Percentiles rank a stretch among this genome's conserved stretches.
These are phyloP conservation scores for Chaetothyriales sp. DNA, from an alignment of 2,329 filamentous ascomycete genomes.

Conservation along the genomic window DNA sequence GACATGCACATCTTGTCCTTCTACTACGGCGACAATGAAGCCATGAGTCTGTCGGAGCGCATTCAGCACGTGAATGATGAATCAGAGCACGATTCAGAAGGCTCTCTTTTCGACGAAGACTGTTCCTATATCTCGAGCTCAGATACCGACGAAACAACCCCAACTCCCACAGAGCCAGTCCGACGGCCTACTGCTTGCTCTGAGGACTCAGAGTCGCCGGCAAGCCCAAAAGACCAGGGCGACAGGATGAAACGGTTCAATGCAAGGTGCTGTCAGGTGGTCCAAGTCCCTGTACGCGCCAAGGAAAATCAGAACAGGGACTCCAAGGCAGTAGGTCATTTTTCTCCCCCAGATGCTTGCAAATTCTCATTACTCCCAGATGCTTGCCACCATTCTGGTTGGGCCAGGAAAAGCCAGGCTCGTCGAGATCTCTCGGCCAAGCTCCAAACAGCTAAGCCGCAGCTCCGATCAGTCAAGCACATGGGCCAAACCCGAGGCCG, in stretches of 20 bases:
- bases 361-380: slow-evolving; percentile 5
- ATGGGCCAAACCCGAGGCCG: neutral
- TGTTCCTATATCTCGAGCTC: slow-evolving; percentile 6
- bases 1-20: slow-evolving; percentile 14
- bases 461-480: neutral
- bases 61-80: neutral
- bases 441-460: slow-evolving; percentile 3
- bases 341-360: neutral
- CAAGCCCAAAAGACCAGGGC: slow-evolving; percentile 9
- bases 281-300: slow-evolving; percentile 6
- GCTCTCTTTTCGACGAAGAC: neutral
- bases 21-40: slow-evolving; percentile 7
- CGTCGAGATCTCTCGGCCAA: slow-evolving; percentile 15
- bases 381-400: slow-evolving; percentile 13
- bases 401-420: slow-evolving; percentile 16
- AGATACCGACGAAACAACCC: slow-evolving; percentile 6
- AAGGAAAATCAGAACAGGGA: neutral
- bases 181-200: slow-evolving; percentile 2
- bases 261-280: slow-evolving; percentile 11
- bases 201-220: slow-evolving; percentile 13
- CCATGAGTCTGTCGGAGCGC: neutral
- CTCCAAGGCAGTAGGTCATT: neutral
- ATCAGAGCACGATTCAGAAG: neutral
- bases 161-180: slow-evolving; percentile 5
- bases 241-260: slow-evolving; percentile 9